phyloP scores from a whole-genome alignment of 2,329 filamentous ascomycete species.

The Elsinoe australis region DNA sequence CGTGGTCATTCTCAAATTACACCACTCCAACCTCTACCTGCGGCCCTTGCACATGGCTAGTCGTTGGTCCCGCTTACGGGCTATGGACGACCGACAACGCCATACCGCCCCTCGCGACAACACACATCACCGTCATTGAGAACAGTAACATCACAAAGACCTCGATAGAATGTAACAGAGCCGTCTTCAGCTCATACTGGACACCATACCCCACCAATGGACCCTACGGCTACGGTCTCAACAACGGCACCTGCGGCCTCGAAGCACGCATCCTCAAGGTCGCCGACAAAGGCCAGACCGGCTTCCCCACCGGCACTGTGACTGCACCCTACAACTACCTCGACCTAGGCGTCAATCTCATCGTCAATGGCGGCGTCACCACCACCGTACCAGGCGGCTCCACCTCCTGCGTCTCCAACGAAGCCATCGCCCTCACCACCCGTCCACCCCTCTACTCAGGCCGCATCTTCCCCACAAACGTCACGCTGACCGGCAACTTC shows the following conservation, averaged over 20 bases:
- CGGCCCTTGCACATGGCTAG: slow-evolving; percentile 9
- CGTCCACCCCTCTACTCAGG: slow-evolving; percentile 5
- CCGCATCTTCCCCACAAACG: slow-evolving; percentile 3
- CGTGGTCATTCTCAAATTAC: background rate
- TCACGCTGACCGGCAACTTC: slow-evolving; percentile 1
- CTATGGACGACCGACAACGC: background rate
- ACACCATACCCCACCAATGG: slow-evolving; percentile 1
- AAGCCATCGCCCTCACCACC: background rate
- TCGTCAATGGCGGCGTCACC: background rate
- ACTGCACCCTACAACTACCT: background rate
- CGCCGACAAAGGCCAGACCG: background rate
- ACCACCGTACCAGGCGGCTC: background rate
- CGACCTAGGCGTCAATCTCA: slow-evolving; percentile 4
- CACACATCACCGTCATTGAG: background rate
- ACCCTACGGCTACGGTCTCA: slow-evolving; percentile 8
- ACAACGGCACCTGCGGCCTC: background rate
- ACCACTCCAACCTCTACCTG: background rate
- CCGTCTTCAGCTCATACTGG: slow-evolving; percentile 10
- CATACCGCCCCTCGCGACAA: slow-evolving; percentile 3
- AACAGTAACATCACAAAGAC: background rate
- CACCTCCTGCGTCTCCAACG: background rate
- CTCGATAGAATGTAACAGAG: slow-evolving; percentile 5
- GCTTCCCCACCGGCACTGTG: background rate
- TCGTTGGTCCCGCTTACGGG: slow-evolving; percentile 3
- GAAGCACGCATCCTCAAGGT: slow-evolving; percentile 7